Evolutionary conservation across 768 basidiomycete genomes (phyloP), one percentile per base, ranked within the genome.

Genomic region (Podaxis sp.): DNA sequence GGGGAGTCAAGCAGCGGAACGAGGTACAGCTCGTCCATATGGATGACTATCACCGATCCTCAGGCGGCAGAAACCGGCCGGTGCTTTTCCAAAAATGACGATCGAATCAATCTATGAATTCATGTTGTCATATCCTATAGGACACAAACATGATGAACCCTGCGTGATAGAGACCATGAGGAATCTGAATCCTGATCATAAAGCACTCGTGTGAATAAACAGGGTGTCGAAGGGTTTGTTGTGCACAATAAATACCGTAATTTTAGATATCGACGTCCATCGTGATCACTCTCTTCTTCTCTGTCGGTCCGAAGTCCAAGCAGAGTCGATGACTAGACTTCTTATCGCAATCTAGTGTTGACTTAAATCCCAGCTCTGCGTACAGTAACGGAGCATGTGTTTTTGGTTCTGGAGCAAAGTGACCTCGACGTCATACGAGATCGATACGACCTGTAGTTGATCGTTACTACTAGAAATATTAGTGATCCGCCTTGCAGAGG

Each of bases 401-500:
- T 56, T 50, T 12, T 46, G 36, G 33, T 56, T 20, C 15, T 36
- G 28, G 55, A 56, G 54, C 46, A 56, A 41, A 56, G 17, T 24
- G 12, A 56, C 37, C 33, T 28, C 54, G 26, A 56, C 55, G 61
- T 62, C 61, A 62, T 62, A 33, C 40, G 5, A 51, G 26, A 44
- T 22, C 40, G 22, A 33, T 26, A 41, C 41, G 33, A 48, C 30
- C 40, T 48, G 20, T 8, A 8, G 26, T 28, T 44, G 28, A 33
- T 54, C 30, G 22, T 40, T 40, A 56, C 54, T 20, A 56, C 44
- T 33, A 30, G 33, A 38, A 28, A 6, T 24, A 59, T 38, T 12
- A 51, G 26, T 62, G 61, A 62, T 56, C 61, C 61, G 61, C 44
- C 61, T 30, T 40, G 6, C 26, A 53, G 38, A 53, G 24, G 24